Percentiles rank a stretch among this genome's conserved stretches.
phyloP scores from a whole-genome alignment of 257 asterid genomes.

The Jacaranda copaia region DNA sequence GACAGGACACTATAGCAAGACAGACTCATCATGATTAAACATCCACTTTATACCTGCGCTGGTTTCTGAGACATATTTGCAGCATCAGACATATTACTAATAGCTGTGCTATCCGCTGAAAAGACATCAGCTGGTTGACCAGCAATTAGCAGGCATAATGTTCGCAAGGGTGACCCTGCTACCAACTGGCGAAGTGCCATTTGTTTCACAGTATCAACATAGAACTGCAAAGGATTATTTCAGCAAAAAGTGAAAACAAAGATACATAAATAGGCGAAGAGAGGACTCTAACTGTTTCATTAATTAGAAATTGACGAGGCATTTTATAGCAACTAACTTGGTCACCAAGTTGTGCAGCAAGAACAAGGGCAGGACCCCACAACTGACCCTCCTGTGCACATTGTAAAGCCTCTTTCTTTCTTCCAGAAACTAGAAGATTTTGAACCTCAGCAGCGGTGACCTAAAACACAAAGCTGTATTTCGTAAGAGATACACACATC shows the following conservation, averaged over 20 bases:
- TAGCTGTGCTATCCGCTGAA: slow-evolving; percentile 56
- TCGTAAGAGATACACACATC: slow-evolving; percentile 27
- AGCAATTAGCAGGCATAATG: slow-evolving; percentile 91
- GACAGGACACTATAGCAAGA: not conserved
- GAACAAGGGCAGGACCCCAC: slow-evolving; percentile 99
- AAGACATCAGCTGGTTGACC: slow-evolving; percentile 96
- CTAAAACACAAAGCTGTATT: slow-evolving; percentile 48
- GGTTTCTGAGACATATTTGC: slow-evolving; percentile 59
- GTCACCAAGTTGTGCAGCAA: slow-evolving; percentile 96
- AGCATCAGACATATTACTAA: slow-evolving; percentile 49
- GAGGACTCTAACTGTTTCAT: slow-evolving; percentile 15
- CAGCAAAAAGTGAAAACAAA: slow-evolving; percentile 42
- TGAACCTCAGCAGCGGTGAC: slow-evolving; percentile 89
- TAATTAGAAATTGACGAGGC: slow-evolving; percentile 8
- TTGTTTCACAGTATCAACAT: slow-evolving; percentile 90
- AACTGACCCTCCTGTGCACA: slow-evolving; percentile 96
- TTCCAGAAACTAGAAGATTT: slow-evolving; percentile 91
- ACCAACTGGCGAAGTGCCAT: slow-evolving; percentile 90
- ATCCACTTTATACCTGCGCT: slow-evolving; percentile 64
- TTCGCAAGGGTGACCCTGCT: slow-evolving; percentile 95
- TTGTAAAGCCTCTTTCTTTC: slow-evolving; percentile 88
- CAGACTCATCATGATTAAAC: slow-evolving; percentile 24
- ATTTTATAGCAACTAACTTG: slow-evolving; percentile 55
- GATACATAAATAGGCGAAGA: slow-evolving; percentile 13
- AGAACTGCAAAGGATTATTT: slow-evolving; percentile 66